A percentile compares a stretch with the other conserved stretches of the same genome.
These are phyloP conservation scores for Neofusicoccum sp. DNA, from an alignment of 2,329 filamentous ascomycete species.

Conservation along the genomic window DNA sequence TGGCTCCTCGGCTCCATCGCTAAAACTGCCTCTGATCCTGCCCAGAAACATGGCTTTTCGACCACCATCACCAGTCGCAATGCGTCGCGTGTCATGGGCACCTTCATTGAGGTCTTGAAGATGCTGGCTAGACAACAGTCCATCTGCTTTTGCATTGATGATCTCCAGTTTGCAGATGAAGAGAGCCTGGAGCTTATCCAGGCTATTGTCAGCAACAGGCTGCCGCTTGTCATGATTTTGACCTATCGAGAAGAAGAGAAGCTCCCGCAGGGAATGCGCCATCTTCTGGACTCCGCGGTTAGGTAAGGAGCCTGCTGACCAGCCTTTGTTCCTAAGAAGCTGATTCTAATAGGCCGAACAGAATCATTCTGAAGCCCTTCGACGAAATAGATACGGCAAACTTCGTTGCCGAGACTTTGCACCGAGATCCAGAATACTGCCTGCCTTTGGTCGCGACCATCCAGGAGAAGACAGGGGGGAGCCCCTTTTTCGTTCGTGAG, in stretches of 20 bases:
- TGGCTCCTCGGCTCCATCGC: conserved; percentile 54
- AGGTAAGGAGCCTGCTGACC: conserved; percentile 9
- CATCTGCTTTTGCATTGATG: conserved; percentile 86
- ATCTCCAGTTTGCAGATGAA: conserved; percentile 86
- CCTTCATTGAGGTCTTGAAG: conserved; percentile 81
- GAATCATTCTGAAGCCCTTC: conserved; percentile 72
- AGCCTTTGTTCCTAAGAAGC: background rate
- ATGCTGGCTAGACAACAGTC: conserved; percentile 82
- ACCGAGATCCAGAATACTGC: conserved; percentile 70
- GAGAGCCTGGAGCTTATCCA: conserved; percentile 84
- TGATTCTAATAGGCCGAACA: conserved; percentile 8
- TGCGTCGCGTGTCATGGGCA: conserved; percentile 71
- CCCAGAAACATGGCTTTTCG: conserved; percentile 26
- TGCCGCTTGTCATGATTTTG: conserved; percentile 81
- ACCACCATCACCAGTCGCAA: conserved; percentile 16
- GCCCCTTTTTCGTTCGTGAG: conserved; percentile 88
- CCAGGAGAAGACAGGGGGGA: conserved; percentile 85
- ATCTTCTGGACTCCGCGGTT: conserved; percentile 40
- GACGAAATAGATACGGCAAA: conserved; percentile 77
- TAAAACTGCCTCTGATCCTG: conserved; percentile 29
- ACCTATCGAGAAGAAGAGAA: conserved; percentile 56
- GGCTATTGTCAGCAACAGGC: conserved; percentile 74
- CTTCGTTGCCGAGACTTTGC: conserved; percentile 82
- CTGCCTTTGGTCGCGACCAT: conserved; percentile 80
- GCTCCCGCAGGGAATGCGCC: conserved; percentile 40